Percentiles rank a stretch among this genome's conserved stretches.
Evolutionary conservation across 1,284 basidiomycete genomes (phyloP).

Genomic region (Sparassis latifolia): DNA sequence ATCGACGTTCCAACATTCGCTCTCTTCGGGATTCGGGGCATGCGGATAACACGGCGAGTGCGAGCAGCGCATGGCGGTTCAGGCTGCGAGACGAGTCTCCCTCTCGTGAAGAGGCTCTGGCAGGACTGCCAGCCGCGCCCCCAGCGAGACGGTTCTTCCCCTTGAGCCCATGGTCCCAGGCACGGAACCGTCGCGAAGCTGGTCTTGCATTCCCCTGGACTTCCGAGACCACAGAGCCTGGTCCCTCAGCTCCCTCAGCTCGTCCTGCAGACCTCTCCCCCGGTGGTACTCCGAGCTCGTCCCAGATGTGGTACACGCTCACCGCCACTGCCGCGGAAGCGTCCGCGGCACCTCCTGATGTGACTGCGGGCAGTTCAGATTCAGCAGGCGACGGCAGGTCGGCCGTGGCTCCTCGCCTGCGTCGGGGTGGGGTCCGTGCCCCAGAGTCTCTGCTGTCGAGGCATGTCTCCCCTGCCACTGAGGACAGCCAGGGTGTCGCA

Average conservation of each 20-base stretch:
- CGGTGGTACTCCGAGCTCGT: slow-evolving; percentile 13
- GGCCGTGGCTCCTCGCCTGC: slow-evolving; percentile 37
- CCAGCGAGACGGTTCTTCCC: slow-evolving; percentile 8
- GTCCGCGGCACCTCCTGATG: slow-evolving; percentile 2
- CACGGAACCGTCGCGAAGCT: slow-evolving; percentile 2
- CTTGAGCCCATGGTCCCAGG: slow-evolving; percentile 8
- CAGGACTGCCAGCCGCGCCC: not conserved
- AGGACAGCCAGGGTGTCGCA: not conserved
- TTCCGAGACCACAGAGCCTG: not conserved
- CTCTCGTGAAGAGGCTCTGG: slow-evolving; percentile 3
- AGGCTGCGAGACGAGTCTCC: slow-evolving; percentile 1
- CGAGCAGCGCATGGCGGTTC: slow-evolving; percentile 12
- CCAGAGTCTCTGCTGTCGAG: slow-evolving; percentile 49
- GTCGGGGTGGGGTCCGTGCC: slow-evolving; percentile 52
- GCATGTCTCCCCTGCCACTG: slow-evolving; percentile 30
- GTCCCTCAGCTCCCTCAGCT: not conserved
- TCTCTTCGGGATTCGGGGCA: too few species aligned
- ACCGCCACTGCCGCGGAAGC: slow-evolving; percentile 10
- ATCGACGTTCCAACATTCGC: slow-evolving; percentile 37
- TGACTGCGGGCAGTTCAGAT: slow-evolving; percentile 10
- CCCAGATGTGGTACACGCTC: slow-evolving; percentile 22
- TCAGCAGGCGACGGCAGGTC: slow-evolving; percentile 11
- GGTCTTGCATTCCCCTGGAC: slow-evolving; percentile 4
- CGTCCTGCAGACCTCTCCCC: not conserved
- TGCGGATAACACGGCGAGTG: slow-evolving; percentile 7